Conservation (phyloP, 2,329 filamentous ascomycete species). For the Beauveria sp. region DNA sequence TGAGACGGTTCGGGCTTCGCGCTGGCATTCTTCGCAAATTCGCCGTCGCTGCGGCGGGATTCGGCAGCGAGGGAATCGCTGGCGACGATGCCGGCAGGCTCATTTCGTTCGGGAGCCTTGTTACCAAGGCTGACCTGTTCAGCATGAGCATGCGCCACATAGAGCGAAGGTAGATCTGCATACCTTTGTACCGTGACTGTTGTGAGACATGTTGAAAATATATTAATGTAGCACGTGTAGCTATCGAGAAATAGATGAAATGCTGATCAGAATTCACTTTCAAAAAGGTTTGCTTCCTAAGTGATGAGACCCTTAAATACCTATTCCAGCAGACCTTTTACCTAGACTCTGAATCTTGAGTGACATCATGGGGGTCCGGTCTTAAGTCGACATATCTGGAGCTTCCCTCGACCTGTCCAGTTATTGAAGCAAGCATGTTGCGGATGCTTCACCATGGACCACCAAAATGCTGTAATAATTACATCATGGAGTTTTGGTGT, state of each 20-base stretch:
- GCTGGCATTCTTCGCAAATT: constrained; percentile 52
- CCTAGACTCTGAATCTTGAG: background rate
- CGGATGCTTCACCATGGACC: background rate
- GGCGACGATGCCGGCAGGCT: constrained; percentile 56
- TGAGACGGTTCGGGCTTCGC: constrained; percentile 22
- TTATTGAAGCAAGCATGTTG: background rate
- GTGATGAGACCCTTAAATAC: background rate
- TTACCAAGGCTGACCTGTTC: constrained; percentile 37
- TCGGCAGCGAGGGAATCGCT: constrained; percentile 70
- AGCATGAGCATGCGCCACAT: background rate
- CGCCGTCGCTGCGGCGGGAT: constrained; percentile 52
- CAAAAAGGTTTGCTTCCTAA: background rate
- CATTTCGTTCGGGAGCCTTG: constrained; percentile 44
- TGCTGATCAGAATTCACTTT: background rate
- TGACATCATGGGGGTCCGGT: background rate
- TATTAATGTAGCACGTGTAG: background rate
- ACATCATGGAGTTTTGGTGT: constrained; percentile 4
- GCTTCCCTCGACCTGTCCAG: background rate
- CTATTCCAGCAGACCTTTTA: background rate
- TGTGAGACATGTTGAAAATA: background rate
- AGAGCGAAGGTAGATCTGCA: background rate
- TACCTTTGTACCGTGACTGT: constrained; percentile 4
- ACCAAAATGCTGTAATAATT: background rate
- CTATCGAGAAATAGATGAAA: background rate
- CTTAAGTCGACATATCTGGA: background rate